These are phyloP conservation scores for Tricholoma sp. DNA, from an alignment of 768 basidiomycete genomes.

Conservation along the genomic window DNA sequence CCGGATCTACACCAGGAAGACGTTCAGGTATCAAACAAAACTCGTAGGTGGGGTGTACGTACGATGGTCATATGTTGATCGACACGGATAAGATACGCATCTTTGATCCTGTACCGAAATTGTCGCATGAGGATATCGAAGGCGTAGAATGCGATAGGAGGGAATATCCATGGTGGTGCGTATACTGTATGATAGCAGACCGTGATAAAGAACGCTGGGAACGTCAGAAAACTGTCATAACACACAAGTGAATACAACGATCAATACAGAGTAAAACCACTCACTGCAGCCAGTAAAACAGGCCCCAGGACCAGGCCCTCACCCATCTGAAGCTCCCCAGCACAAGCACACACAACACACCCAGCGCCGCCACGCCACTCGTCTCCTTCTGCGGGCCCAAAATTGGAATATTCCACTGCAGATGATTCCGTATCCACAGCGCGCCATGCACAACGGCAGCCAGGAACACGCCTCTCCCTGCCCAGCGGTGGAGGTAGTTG, in stretches of 20 bases:
- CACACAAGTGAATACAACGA: too few relatives aligned
- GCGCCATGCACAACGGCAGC: constrained; percentile 49
- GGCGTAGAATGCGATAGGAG: constrained; percentile 75
- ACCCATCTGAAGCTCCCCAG: constrained; percentile 60
- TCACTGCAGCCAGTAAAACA: constrained; percentile 74
- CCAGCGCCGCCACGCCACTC: constrained; percentile 67
- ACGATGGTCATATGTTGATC: constrained; percentile 72
- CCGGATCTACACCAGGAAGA: too few relatives aligned
- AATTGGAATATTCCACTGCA: constrained; percentile 51
- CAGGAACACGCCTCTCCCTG: constrained; percentile 52
- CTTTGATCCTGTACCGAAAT: constrained; percentile 68
- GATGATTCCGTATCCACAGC: constrained; percentile 76
- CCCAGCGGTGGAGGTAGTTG: constrained; percentile 72
- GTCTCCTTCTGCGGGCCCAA: constrained; percentile 70
- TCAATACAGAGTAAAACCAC: constrained; percentile 24
- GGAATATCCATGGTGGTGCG: constrained; percentile 78
- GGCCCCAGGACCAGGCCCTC: constrained; percentile 57
- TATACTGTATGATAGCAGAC: constrained; percentile 83
- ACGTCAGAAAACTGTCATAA: constrained; percentile 47
- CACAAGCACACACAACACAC: constrained; percentile 58
- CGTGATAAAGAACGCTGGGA: constrained; percentile 60
- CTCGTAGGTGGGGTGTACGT: constrained; percentile 27
- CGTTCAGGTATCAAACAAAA: constrained; percentile 25
- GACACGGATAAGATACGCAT: constrained; percentile 61
- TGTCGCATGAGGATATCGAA: constrained; percentile 73